These are phyloP conservation scores for Trebouxia sp. DNA, from an alignment of 139 green algal genomes.

Conservation along the genomic window DNA sequence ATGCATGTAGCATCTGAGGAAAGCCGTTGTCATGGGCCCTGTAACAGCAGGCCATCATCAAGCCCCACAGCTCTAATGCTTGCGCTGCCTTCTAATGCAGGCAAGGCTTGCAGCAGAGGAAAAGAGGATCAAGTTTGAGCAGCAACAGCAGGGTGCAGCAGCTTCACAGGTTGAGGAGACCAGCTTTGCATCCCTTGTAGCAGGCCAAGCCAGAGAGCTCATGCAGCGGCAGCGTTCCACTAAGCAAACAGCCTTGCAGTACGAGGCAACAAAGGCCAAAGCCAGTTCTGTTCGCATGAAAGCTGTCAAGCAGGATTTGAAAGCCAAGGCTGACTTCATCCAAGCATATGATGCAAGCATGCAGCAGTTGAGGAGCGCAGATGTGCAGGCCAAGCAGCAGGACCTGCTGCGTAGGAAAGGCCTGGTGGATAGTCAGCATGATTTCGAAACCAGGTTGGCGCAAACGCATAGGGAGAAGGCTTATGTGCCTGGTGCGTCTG, in stretches of 20 bases:
- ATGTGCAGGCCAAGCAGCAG: conserved; percentile 5
- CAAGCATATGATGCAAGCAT: conserved; percentile 10
- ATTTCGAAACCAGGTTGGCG: not conserved
- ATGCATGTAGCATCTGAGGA: too few species aligned
- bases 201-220: not conserved
- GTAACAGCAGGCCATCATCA: not conserved
- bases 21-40: not conserved
- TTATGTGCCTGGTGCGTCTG: not conserved
- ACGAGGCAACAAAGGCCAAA: conserved; percentile 5
- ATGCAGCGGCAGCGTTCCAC: not conserved
- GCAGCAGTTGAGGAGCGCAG: conserved; percentile 14
- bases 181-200: conserved; percentile 6
- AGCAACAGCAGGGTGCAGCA: conserved; percentile 26
- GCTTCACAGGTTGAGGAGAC: conserved; percentile 24
- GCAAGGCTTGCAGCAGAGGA: conserved; percentile 23
- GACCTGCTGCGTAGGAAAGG: not conserved
- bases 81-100: not conserved
- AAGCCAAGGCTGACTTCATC: conserved; percentile 22
- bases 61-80: not conserved
- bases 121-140: conserved; percentile 27
- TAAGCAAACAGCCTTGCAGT: conserved; percentile 5
- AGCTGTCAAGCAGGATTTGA: conserved; percentile 22
- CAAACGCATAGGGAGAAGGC: conserved; percentile 18
- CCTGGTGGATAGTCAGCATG: conserved; percentile 21
- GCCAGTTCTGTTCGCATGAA: not conserved